Conservation (phyloP, 1,284 basidiomycete genomes). For the Leccinum pachyderme region DNA sequence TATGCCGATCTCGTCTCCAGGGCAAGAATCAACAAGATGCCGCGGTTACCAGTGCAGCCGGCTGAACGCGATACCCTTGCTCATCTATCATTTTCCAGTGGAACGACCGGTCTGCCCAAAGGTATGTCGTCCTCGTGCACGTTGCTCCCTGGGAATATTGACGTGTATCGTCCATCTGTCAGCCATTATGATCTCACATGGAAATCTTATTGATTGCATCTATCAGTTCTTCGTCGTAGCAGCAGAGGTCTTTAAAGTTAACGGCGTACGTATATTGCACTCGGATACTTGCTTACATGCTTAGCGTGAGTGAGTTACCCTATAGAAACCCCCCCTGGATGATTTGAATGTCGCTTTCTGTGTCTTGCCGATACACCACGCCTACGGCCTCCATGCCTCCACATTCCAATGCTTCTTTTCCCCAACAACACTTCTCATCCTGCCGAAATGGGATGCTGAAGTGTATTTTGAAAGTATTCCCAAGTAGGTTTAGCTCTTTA, state of each 20-base stretch:
- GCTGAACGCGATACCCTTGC: conserved; percentile 60
- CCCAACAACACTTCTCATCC: conserved; percentile 49
- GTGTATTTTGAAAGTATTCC: conserved; percentile 41
- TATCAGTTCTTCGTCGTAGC: conserved; percentile 40
- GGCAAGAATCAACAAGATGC: conserved; percentile 38
- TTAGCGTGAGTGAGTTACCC: not conserved
- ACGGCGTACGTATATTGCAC: conserved; percentile 11
- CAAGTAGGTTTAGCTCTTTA: conserved; percentile 35
- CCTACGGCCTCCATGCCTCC: conserved; percentile 57
- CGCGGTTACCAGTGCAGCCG: conserved; percentile 43
- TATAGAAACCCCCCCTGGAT: conserved; percentile 41
- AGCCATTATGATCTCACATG: conserved; percentile 78
- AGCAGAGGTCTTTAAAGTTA: conserved; percentile 31
- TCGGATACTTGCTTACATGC: not conserved
- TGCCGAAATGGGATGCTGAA: conserved; percentile 61
- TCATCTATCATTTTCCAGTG: conserved; percentile 75
- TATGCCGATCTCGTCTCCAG: conserved; percentile 47
- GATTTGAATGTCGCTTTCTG: conserved; percentile 49
- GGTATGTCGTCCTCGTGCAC: conserved; percentile 38
- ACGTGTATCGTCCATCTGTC: not conserved
- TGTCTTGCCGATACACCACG: conserved; percentile 69
- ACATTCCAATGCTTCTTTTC: conserved; percentile 48
- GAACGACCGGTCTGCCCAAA: conserved; percentile 75
- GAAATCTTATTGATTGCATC: conserved; percentile 56
- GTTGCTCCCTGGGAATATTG: not conserved